Percentiles rank a stretch among this genome's conserved stretches.
phyloP scores from a whole-genome alignment of 31 red algal genomes.

The Odonthalia washingtoniensis region DNA sequence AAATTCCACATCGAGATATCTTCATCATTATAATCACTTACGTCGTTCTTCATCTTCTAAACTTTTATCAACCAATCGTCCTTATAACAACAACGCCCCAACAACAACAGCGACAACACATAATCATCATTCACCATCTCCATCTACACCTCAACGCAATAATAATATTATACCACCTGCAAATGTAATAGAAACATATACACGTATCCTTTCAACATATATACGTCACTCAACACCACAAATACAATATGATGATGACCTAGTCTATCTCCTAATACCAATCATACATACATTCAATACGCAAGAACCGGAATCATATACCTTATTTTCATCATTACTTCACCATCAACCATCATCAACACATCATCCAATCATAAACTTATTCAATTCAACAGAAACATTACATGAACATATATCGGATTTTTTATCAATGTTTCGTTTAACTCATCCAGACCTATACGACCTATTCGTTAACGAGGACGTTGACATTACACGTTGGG shows the following conservation, averaged over 20 bases:
- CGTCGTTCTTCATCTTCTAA: no score
- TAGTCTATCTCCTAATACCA: conserved; percentile 77
- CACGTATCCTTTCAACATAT: conserved; percentile 42
- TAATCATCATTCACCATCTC: no score
- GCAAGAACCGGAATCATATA: conserved; percentile 77
- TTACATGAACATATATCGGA: conserved; percentile 62
- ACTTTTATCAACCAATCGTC: no score
- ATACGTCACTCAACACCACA: conserved; percentile 22
- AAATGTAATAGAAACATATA: conserved; percentile 30
- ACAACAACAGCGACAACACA: no score
- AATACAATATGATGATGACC: conserved; percentile 66
- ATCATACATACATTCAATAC: conserved; percentile 70
- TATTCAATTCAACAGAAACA: conserved; percentile 61
- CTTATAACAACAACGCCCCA: no score
- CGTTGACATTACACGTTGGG: conserved; percentile 77
- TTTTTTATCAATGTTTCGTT: conserved; percentile 85
- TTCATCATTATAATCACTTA: no score
- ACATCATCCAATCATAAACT: no score
- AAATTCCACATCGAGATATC: no score
- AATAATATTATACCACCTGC: no score
- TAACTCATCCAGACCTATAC: conserved; percentile 67
- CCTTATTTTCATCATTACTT: conserved; percentile 78
- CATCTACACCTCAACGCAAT: no score
- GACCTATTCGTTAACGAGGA: conserved; percentile 90
- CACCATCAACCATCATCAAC: conserved; percentile 54